Conservation (phyloP, 106 monocot species). For the Dioscorea zingiberensis region DNA sequence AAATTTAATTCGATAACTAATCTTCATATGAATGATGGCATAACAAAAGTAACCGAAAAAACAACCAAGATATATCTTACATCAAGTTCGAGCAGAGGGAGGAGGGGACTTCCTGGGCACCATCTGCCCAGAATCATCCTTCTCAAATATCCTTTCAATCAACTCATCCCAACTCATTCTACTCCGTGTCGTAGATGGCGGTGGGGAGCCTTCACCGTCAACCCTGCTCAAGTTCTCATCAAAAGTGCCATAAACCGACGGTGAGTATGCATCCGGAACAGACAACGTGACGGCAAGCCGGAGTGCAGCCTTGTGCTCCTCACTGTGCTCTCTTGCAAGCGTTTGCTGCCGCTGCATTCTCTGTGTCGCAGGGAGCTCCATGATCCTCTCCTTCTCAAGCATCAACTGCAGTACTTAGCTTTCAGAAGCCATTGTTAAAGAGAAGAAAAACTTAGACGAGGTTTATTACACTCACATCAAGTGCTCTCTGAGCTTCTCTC, state of each 20-base stretch:
- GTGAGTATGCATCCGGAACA: constrained; percentile 57
- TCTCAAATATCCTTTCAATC: constrained; percentile 61
- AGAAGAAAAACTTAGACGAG: too few relatives aligned
- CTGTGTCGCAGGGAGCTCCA: constrained; percentile 69
- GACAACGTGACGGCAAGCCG: constrained; percentile 57
- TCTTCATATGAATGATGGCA: too few relatives aligned
- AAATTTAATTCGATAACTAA: too few relatives aligned
- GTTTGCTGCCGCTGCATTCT: constrained; percentile 63
- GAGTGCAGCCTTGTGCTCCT: constrained; percentile 80
- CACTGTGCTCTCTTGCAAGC: constrained; percentile 50
- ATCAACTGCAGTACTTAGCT: constrained; percentile 48
- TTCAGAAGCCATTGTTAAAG: too few relatives aligned
- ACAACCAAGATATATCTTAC: neutral
- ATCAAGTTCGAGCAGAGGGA: neutral
- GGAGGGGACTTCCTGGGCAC: constrained; percentile 20
- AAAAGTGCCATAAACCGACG: constrained; percentile 77
- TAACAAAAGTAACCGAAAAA: too few relatives aligned
- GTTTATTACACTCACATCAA: constrained; percentile 47
- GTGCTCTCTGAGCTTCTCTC: constrained; percentile 66
- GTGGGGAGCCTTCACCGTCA: constrained; percentile 9
- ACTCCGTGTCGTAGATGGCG: constrained; percentile 17
- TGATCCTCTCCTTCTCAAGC: constrained; percentile 42
- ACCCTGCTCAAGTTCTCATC: constrained; percentile 19
- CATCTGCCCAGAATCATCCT: constrained; percentile 50
- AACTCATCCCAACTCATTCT: constrained; percentile 65